Conservation (phyloP, 2,329 filamentous ascomycete genomes). For the Penicillium sp. region DNA sequence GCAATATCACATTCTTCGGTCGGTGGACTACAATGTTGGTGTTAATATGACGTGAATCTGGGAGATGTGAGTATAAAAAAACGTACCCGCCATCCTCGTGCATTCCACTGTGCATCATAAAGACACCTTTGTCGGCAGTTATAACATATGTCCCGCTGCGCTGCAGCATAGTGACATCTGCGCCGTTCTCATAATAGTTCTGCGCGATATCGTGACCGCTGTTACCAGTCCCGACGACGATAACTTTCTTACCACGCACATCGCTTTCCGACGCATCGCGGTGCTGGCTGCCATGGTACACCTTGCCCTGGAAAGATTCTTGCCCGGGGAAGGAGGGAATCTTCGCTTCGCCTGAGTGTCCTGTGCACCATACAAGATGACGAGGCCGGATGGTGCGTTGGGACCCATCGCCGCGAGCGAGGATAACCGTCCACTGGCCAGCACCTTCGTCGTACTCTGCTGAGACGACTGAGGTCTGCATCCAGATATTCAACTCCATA, state of each 20-base stretch:
- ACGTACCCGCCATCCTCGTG: conserved; percentile 46
- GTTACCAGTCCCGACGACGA: conserved; percentile 52
- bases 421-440: conserved; percentile 40
- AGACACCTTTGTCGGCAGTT: conserved; percentile 44
- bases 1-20: conserved; percentile 53
- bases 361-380: conserved; percentile 51
- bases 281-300: conserved; percentile 48
- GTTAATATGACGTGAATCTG: not conserved
- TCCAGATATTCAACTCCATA: conserved; percentile 51
- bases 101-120: conserved; percentile 46
- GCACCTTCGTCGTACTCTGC: conserved; percentile 41
- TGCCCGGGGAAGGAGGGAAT: conserved; percentile 44
- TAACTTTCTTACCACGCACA: conserved; percentile 45
- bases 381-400: conserved; percentile 37
- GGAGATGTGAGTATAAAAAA: no score
- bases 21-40: conserved; percentile 35
- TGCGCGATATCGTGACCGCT: conserved; percentile 53
- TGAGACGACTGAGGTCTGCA: conserved; percentile 39
- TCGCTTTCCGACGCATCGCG: conserved; percentile 39
- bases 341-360: conserved; percentile 44
- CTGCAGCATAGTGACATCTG: conserved; percentile 55
- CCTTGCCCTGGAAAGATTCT: conserved; percentile 42
- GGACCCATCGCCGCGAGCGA: conserved; percentile 27
- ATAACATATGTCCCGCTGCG: conserved; percentile 53
- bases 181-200: conserved; percentile 51